A percentile compares a stretch with the other conserved stretches of the same genome.
Conservation (phyloP, 1,139 yeast genomes). For the Protomyces arabidopsidicola region DNA sequence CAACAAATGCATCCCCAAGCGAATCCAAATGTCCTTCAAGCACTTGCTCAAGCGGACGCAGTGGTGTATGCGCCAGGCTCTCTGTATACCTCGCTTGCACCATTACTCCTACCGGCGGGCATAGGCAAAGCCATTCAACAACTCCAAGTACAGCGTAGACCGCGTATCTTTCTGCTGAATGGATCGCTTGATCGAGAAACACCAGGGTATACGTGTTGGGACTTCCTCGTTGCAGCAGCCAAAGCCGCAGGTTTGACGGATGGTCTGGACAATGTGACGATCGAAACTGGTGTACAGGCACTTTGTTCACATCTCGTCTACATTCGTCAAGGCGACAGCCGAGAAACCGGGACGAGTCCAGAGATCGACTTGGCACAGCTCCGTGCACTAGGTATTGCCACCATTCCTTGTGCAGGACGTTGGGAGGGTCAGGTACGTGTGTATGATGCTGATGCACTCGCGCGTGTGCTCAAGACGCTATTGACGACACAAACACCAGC, state of each 20-base stretch:
- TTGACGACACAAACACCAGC: neutral
- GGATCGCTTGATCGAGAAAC: conserved; percentile 14
- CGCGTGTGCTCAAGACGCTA: neutral
- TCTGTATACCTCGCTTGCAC: conserved; percentile 37
- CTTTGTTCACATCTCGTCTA: conserved; percentile 8
- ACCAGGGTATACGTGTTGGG: neutral
- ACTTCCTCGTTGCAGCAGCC: neutral
- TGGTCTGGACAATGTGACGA: neutral
- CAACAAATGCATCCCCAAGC: conserved; percentile 80
- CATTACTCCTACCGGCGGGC: neutral
- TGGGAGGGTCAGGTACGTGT: neutral
- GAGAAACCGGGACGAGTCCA: neutral
- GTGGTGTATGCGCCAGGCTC: conserved; percentile 81
- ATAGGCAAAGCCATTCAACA: neutral
- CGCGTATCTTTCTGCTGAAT: conserved; percentile 5
- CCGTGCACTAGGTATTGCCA: neutral
- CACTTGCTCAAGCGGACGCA: conserved; percentile 51
- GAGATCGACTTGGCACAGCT: neutral
- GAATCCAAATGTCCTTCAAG: conserved; percentile 56
- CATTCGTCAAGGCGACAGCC: neutral
- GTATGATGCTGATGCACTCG: neutral
- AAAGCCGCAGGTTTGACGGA: neutral
- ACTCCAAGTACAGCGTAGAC: neutral
- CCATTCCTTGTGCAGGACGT: neutral
- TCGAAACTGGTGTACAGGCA: neutral